Base-by-base conservation (phyloP, 352 stramenopile genomes). In the Globisporangium acanthophoron region DNA sequence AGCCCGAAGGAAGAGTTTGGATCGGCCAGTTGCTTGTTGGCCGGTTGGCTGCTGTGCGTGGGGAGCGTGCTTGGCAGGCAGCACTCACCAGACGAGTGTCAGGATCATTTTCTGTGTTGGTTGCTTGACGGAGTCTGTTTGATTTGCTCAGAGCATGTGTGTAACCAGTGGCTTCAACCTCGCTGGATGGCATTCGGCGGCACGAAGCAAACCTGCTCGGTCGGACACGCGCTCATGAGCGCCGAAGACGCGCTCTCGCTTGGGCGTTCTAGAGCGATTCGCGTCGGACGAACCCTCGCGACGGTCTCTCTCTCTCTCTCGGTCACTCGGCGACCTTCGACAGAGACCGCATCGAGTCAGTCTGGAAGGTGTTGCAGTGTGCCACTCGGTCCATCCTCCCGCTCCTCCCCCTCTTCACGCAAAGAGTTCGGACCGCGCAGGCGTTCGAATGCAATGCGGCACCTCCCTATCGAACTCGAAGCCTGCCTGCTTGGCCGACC, bases 331-430 rank as follows among this genome's bases (percentile, higher is more conserved):
- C 5, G 33, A 37, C 33, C 33, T 37, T 11, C 33, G 33, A 6
- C 33, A 6, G 24, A 45, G 3, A 4, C 41, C 9, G 20, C 31
- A 59, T 52, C 54, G 54, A 59, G 54, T 59, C 54, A 52, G 54
- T 52, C 29, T 31, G 16, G n/a, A 18, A 8, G 11, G 18, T 49
- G 39, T 58, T 58, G 53, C 13, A 50, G 37, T 58, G 27, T 15
- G 33, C 45, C 7, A 5, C n/a, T 33, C 18, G 40, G 33, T 59
- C 54, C 27, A 41, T 50, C 31, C 27, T 41, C 43, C 31, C 0
- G 5, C 15, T 48, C 20, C 35, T 41, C 35, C 35, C 35, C 35
- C 35, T 41, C 35, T 15, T 33, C 35, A 21, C 29, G 4, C n/a
- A 18, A 33, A 21, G 49, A 46, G 40, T 46, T 46, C 40, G 40